Evolutionary conservation across 768 basidiomycete species (phyloP).

Genomic region (Sarcodon aspratus): DNA sequence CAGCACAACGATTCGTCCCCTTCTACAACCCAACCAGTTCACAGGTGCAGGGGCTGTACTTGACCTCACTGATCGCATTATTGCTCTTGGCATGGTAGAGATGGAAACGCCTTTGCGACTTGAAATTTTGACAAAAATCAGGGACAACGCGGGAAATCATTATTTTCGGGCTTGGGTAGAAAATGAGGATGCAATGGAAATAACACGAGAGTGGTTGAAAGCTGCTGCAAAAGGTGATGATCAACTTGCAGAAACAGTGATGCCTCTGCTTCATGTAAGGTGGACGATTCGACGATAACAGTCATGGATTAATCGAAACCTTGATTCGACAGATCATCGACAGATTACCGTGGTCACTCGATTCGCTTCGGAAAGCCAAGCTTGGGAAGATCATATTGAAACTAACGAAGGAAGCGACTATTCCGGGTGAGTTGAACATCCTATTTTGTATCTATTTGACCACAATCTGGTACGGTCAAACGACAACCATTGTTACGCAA

Average conservation of each 20-base stretch:
- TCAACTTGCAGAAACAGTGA: constrained; percentile 59
- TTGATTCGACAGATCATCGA: constrained; percentile 55
- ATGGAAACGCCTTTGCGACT: constrained; percentile 55
- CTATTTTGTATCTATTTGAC: constrained; percentile 4
- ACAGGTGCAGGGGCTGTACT: constrained; percentile 59
- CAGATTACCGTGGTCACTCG: constrained; percentile 65
- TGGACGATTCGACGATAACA: constrained; percentile 8
- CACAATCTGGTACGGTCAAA: background rate
- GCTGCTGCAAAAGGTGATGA: constrained; percentile 43
- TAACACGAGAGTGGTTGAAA: constrained; percentile 76
- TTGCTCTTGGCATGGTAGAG: constrained; percentile 48
- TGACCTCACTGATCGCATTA: constrained; percentile 45
- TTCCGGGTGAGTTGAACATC: constrained; percentile 56
- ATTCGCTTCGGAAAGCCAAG: constrained; percentile 58
- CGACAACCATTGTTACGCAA: too few species aligned
- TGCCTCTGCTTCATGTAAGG: constrained; percentile 83
- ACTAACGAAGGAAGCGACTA: constrained; percentile 63
- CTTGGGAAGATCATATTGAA: constrained; percentile 73
- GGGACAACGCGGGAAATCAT: constrained; percentile 77
- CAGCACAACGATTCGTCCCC: constrained; percentile 36
- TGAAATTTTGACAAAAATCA: constrained; percentile 70
- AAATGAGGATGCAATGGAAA: constrained; percentile 61
- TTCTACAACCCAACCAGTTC: constrained; percentile 48
- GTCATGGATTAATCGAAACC: constrained; percentile 1
- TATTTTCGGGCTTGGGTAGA: constrained; percentile 84